Evolutionary conservation across 345 rosid genomes (phyloP).

Genomic region (rapeseed (Brassica napus)): Da-Ae NC_063434.1:10125001-10125500

Average conservation of each 20-base stretch:
- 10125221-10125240: neutral
- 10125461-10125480: slow-evolving; percentile 11
- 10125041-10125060: neutral
- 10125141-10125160: neutral
- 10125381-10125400: neutral
- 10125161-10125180: neutral
- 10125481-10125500: neutral
- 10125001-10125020: slow-evolving; percentile 21
- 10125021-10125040: slow-evolving; percentile 19
- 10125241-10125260: neutral
- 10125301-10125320: neutral
- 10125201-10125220: neutral
- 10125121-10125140: neutral
- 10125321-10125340: neutral
- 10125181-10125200: neutral
- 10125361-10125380: neutral
- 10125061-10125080: neutral
- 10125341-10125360: neutral
- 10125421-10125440: slow-evolving; percentile 4
- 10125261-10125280: neutral
- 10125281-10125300: neutral
- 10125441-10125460: neutral
- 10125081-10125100: neutral
- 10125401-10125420: neutral
- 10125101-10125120: neutral